Percentiles rank a stretch among this genome's conserved stretches.
Evolutionary conservation across 2,329 filamentous ascomycete genomes (phyloP).

Genomic region (Alternaria ethzedia): DNA sequence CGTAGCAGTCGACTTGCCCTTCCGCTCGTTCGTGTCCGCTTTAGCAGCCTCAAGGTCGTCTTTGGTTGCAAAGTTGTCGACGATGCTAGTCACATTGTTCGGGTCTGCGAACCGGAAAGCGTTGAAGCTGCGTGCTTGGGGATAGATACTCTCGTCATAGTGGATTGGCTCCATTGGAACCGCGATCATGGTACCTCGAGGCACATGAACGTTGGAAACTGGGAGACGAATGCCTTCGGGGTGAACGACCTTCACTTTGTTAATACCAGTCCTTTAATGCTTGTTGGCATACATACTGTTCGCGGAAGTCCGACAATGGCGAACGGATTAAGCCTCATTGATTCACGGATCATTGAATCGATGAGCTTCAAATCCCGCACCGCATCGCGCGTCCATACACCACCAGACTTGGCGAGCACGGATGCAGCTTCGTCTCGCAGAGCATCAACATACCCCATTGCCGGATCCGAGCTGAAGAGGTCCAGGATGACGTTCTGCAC

Average conservation of each 20-base stretch:
- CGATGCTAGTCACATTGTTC: slow-evolving; percentile 14
- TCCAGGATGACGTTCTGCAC: slow-evolving; percentile 22
- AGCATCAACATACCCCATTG: slow-evolving; percentile 14
- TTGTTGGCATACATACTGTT: slow-evolving; percentile 7
- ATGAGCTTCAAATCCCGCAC: slow-evolving; percentile 18
- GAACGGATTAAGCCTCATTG: slow-evolving; percentile 24
- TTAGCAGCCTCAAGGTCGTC: slow-evolving; percentile 17
- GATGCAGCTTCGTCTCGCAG: slow-evolving; percentile 17
- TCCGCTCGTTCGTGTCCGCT: not conserved
- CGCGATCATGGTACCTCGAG: slow-evolving; percentile 19
- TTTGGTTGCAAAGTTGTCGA: slow-evolving; percentile 18
- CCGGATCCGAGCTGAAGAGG: slow-evolving; percentile 19
- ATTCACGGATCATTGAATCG: slow-evolving; percentile 21
- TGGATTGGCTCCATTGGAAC: slow-evolving; percentile 23
- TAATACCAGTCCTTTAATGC: not conserved
- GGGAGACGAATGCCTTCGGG: slow-evolving; percentile 12
- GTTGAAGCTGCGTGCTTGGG: slow-evolving; percentile 19
- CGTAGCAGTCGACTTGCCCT: slow-evolving; percentile 23
- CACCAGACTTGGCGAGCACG: slow-evolving; percentile 12
- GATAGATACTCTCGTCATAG: slow-evolving; percentile 16
- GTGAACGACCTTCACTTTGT: slow-evolving; percentile 16
- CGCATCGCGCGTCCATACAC: slow-evolving; percentile 19
- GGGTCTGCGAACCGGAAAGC: slow-evolving; percentile 22
- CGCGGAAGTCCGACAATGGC: slow-evolving; percentile 17
- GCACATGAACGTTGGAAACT: slow-evolving; percentile 13